phyloP scores from a whole-genome alignment of 345 rosid species.

The Lepidium africanum region DNA sequence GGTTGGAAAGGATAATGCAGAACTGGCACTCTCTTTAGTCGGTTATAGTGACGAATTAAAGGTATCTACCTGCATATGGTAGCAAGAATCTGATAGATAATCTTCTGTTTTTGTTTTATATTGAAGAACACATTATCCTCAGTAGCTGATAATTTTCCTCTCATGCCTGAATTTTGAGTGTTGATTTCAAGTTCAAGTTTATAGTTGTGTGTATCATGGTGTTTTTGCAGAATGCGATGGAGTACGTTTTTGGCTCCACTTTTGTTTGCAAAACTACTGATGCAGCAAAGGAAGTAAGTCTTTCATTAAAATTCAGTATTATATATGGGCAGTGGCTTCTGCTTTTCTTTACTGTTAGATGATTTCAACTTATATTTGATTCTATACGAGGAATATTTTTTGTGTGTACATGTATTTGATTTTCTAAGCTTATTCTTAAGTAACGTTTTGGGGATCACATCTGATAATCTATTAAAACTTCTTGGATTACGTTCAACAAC shows the following conservation, averaged over 20 bases:
- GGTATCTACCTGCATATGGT: constrained; percentile 33
- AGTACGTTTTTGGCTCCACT: constrained; percentile 89
- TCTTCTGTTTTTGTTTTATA: constrained; percentile 1
- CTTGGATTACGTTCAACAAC: neutral
- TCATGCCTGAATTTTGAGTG: neutral
- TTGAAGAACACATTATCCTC: neutral
- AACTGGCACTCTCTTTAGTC: constrained; percentile 87
- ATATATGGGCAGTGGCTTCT: neutral
- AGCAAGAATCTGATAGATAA: neutral
- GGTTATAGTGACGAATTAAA: constrained; percentile 67
- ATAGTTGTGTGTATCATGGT: neutral
- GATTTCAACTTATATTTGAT: neutral
- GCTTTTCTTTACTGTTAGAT: neutral
- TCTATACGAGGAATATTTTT: neutral
- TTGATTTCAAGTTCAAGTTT: constrained; percentile 1
- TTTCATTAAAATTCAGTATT: neutral
- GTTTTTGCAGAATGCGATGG: constrained; percentile 78
- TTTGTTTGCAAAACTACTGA: constrained; percentile 84
- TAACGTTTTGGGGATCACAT: neutral
- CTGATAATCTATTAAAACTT: neutral
- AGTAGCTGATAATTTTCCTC: neutral
- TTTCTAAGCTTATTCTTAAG: neutral
- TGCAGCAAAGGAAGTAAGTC: constrained; percentile 83
- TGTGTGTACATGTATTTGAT: neutral
- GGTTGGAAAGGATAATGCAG: constrained; percentile 93